Evolutionary conservation across 495 filamentous ascomycete genomes (phyloP), one percentile per base, ranked within the genome.

Genomic region (Penicillium verhagenii): DNA sequence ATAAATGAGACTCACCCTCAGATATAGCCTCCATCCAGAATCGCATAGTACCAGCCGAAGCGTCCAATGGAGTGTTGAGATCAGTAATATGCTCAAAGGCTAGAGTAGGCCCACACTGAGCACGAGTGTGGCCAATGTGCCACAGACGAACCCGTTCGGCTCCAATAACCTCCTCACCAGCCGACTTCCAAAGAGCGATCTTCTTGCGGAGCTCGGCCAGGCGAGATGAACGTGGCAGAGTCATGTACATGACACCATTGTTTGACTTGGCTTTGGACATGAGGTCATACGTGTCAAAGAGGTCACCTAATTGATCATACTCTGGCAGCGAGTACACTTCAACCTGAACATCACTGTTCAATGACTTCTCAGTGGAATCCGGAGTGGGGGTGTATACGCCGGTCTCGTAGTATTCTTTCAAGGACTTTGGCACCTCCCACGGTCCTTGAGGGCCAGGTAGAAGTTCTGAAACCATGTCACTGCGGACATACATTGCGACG

Each of bases 401-500:
- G 1, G 58, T 69, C 39, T 74, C 69, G 26, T 73, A 76, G 54
- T 76, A 76, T 21, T 67, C 60, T 43, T 74, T 71, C 43, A 77
- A 29, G 3, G 62, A 28, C 2, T 66, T 56, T 0, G 71, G 42
- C 9, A 67, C 64, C 16, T 76, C 69, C 71, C 74, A 77, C n/a
- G 72, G 68, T 0, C 72, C 72, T 24, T 76, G 70, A 1, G 71
- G 70, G 39, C 76, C 76, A 35, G 76, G 74, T 20, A 79, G 56
- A 21, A 69, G 67, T 10, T 76, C 71, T 1, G 63, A 54, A 2
- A 78, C 66, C 45, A 79, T 66, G 59, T 86, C 82, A 23, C 72
- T 70, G 28, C 82, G 80, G 4, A 86, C 69, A 64, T 87, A 87
- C 68, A 84, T 76, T 21, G 55, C 73, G 4, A 75, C 77, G 52